Evolutionary conservation across 768 basidiomycete species (phyloP).

Genomic region (Lyophyllum semitale): DNA sequence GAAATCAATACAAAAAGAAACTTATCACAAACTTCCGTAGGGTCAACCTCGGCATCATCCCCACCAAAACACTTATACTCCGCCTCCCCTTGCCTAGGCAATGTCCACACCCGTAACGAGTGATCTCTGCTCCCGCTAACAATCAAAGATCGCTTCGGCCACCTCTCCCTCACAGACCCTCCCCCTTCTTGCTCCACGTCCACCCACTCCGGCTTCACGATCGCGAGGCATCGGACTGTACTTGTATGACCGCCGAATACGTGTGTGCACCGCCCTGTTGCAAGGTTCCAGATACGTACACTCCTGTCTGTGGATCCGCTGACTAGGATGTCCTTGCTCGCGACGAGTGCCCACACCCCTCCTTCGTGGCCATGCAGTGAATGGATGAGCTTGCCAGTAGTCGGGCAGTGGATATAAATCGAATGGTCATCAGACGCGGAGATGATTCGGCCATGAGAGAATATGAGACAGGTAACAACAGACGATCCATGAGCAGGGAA

Average conservation of each 20-base stretch:
- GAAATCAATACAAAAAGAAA: constrained; percentile 4
- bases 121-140: constrained; percentile 77
- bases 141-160: constrained; percentile 66
- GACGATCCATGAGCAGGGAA: constrained; percentile 88
- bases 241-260: constrained; percentile 96
- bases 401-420: constrained; percentile 92
- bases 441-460: constrained; percentile 93
- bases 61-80: constrained; percentile 70
- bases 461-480: constrained; percentile 94
- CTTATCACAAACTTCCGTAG: constrained; percentile 43
- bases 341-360: constrained; percentile 94
- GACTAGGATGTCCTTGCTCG: constrained; percentile 84
- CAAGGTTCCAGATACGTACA: constrained; percentile 88
- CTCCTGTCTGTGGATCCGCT: constrained; percentile 94
- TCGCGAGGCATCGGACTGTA: constrained; percentile 93
- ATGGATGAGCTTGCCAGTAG: constrained; percentile 72
- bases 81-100: constrained; percentile 65
- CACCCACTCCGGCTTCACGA: constrained; percentile 90
- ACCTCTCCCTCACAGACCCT: constrained; percentile 65
- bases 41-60: constrained; percentile 62
- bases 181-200: constrained; percentile 70
- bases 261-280: constrained; percentile 81
- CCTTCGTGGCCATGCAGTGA: constrained; percentile 90
- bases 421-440: constrained; percentile 97
- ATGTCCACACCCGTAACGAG: constrained; percentile 61